Base-by-base conservation (phyloP, 176 grass and related monocot genomes). In the Paspalum vaginatum region DNA sequence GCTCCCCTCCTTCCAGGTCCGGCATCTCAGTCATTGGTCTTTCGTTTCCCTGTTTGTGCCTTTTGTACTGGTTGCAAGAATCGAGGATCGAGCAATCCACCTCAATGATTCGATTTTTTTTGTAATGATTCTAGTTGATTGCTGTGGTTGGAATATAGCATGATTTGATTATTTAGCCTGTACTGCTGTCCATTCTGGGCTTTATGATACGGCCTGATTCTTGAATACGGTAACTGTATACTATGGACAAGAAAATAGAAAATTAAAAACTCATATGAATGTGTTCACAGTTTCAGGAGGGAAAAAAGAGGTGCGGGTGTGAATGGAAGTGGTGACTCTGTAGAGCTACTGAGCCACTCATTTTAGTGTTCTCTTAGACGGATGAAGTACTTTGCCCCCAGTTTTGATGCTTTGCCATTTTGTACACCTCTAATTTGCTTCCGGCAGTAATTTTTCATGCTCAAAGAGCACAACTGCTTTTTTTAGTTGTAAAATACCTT, bases 1-100 rank as follows among this genome's bases (percentile, higher is more conserved):
- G 64, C 90, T 91, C 22, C 78, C 88, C 5, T 93, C 90, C 10
- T 98, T 98, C 84, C 91, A 91, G 92, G 96, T 95, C 10, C 15
- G 43, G 11, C 12, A 37, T 71, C 65, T 9, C 18, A 18, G 13
- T 6, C 45, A 72, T 24, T 32, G 0, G 8, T 52, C 4, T 7
- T 37, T 9, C 12, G 13, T 3, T 50, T 21, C 6, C 7, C 14
- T 25, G 3, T 9, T 25, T 9, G 0, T 1, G 52, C 47, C 66
- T 8, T 43, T 48, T 45, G 22, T 39, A 11, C 47, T 20, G 32
- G 21, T 52, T 16, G 11, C 7, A 51, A 5, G 42, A 24, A 53
- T 61, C n/a, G 13, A 44, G 8, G 58, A 75, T 27, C 15, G 16
- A 21, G 62, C 61, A 20, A 49, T 24, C 11, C 0, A 3, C 32